Conservation (phyloP, 2,329 filamentous ascomycete species). For the Albophoma yamanashiensis region DNA sequence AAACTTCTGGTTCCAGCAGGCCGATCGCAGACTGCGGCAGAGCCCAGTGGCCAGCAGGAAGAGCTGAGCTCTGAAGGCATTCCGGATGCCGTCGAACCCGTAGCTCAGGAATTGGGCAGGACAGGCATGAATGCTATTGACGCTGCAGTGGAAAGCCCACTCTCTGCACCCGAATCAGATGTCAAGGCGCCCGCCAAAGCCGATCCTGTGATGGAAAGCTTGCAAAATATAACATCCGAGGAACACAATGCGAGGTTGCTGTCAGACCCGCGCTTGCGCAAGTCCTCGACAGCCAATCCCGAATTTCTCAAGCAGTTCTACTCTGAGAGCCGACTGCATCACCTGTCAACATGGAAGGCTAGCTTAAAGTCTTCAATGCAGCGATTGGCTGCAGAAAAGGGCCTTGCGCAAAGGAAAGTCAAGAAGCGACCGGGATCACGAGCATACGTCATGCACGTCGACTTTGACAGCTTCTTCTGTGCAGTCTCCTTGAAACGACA, state of each 20-base stretch:
- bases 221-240: constrained; percentile 72
- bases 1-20: constrained; percentile 11
- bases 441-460: constrained; percentile 85
- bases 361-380: constrained; percentile 86
- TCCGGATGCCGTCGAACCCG: not conserved
- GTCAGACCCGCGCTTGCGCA: constrained; percentile 73
- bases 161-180: not conserved
- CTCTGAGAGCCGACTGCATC: constrained; percentile 86
- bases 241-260: constrained; percentile 84
- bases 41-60: not conserved
- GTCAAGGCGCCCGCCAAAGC: not conserved
- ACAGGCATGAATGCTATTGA: not conserved
- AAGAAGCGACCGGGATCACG: constrained; percentile 52
- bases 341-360: constrained; percentile 93
- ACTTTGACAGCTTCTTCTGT: constrained; percentile 98
- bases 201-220: constrained; percentile 5
- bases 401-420: constrained; percentile 27
- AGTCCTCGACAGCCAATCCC: constrained; percentile 85
- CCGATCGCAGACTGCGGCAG: not conserved
- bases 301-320: constrained; percentile 93
- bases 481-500: constrained; percentile 74
- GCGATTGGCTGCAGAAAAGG: constrained; percentile 62
- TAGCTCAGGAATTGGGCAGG: not conserved
- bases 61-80: not conserved
- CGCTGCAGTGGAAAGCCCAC: not conserved